These are phyloP conservation scores for Mychonastes homosphaera DNA, from an alignment of 139 green algal genomes.

Conservation along the genomic window DNA sequence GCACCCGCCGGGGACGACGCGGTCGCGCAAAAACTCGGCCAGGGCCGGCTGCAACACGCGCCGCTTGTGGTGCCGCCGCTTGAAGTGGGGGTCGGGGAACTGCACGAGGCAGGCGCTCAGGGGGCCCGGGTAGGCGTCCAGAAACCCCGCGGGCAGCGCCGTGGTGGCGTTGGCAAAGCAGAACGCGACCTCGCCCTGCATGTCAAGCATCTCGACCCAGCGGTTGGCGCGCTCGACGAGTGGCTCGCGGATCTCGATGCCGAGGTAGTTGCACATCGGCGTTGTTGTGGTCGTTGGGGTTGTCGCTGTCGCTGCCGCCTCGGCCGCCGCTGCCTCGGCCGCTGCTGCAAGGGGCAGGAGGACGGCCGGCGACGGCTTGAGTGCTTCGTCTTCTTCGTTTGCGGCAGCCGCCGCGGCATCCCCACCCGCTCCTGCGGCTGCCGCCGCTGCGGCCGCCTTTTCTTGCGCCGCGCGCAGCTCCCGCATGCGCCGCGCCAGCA, in stretches of 20 bases:
- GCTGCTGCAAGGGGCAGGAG: constrained; percentile 15
- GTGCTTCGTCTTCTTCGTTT: too few species aligned
- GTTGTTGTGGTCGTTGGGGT: background rate
- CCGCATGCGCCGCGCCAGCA: constrained; percentile 22
- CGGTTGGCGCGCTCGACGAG: constrained; percentile 62
- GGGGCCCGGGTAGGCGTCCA: constrained; percentile 52
- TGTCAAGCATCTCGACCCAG: constrained; percentile 45
- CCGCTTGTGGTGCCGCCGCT: constrained; percentile 73
- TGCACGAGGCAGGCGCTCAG: constrained; percentile 50
- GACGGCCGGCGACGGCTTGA: too few species aligned
- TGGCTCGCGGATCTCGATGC: constrained; percentile 67
- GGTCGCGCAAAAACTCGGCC: constrained; percentile 20
- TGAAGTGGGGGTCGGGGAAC: constrained; percentile 89
- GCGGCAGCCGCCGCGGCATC: background rate
- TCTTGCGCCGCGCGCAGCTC: background rate
- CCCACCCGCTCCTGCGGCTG: constrained; percentile 6
- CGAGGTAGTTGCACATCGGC: constrained; percentile 56
- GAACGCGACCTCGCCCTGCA: constrained; percentile 46
- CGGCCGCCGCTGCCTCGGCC: background rate
- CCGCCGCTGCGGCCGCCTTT: background rate
- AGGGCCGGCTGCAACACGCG: constrained; percentile 65
- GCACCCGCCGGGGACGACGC: constrained; percentile 23
- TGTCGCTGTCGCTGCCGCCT: background rate
- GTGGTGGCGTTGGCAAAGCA: constrained; percentile 70
- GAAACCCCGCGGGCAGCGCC: constrained; percentile 39